phyloP scores from a whole-genome alignment of 2,329 filamentous ascomycete genomes.

The Xylaria sp. region DNA sequence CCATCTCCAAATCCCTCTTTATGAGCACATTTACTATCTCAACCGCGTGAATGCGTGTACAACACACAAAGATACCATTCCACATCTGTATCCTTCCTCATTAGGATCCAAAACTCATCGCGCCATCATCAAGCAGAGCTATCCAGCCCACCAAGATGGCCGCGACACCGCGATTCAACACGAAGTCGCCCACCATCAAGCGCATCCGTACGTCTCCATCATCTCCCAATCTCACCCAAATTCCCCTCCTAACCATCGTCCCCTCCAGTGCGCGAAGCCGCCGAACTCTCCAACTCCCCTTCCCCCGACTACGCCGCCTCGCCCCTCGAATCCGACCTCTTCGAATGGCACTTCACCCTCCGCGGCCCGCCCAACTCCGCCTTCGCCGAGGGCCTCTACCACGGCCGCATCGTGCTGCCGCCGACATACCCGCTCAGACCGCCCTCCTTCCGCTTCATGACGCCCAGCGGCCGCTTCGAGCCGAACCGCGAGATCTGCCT shows the following conservation, averaged over 20 bases:
- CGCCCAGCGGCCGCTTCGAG: constrained; percentile 88
- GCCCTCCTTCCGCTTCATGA: constrained; percentile 92
- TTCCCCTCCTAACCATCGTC: neutral
- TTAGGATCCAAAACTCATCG: no score
- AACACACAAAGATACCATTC: no score
- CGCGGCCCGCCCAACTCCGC: constrained; percentile 76
- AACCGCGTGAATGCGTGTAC: no score
- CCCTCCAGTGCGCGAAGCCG: constrained; percentile 73
- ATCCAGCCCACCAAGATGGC: constrained; percentile 34
- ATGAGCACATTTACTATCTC: no score
- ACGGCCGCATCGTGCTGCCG: constrained; percentile 89
- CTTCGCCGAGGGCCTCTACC: constrained; percentile 81
- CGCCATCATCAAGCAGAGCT: no score
- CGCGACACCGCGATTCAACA: constrained; percentile 52
- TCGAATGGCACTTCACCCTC: constrained; percentile 99
- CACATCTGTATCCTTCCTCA: no score
- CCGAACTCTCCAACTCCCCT: constrained; percentile 73
- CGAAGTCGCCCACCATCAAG: constrained; percentile 77
- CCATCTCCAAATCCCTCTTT: no score
- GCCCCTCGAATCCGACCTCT: constrained; percentile 83
- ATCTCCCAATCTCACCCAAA: neutral
- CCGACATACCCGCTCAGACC: constrained; percentile 86
- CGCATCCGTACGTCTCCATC: constrained; percentile 60
- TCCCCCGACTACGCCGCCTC: constrained; percentile 80
- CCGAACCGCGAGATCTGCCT: constrained; percentile 96